A percentile compares a stretch with the other conserved stretches of the same genome.
Conservation (phyloP, 345 rosid species). For the Hypericum androsaemum region DNA sequence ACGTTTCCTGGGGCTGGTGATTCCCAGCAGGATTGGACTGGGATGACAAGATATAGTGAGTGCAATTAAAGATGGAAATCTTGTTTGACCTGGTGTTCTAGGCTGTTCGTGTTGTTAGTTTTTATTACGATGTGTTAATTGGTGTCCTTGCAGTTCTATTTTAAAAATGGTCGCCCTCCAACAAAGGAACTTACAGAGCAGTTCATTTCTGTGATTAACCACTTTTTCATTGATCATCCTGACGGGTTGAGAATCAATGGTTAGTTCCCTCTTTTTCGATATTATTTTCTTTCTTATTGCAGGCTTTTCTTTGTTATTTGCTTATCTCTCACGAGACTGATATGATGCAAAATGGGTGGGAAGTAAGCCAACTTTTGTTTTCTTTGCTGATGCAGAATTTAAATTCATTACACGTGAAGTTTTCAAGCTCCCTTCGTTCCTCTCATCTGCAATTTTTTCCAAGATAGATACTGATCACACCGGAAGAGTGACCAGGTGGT, state of each 20-base stretch:
- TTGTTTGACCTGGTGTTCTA: no score
- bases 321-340: no score
- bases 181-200: neutral
- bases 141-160: neutral
- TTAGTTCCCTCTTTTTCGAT: neutral
- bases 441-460: slow-evolving; percentile 59
- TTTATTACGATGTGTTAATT: neutral
- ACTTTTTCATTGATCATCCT: neutral
- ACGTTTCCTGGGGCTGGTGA: neutral
- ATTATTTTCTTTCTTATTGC: neutral
- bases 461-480: slow-evolving; percentile 60
- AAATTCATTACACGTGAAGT: slow-evolving; percentile 70
- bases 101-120: no score
- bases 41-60: no score
- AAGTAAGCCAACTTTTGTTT: no score
- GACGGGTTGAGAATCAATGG: neutral
- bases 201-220: neutral
- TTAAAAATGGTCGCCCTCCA: slow-evolving; percentile 3
- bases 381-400: slow-evolving; percentile 16
- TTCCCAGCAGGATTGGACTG: neutral
- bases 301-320: no score
- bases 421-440: slow-evolving; percentile 88
- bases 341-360: no score
- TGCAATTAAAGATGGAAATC: no score
- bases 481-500: slow-evolving; percentile 60